These are phyloP conservation scores for Wallacemonas rigidus DNA, from an alignment of 208 protist genomes.

Conservation along the genomic window DNA sequence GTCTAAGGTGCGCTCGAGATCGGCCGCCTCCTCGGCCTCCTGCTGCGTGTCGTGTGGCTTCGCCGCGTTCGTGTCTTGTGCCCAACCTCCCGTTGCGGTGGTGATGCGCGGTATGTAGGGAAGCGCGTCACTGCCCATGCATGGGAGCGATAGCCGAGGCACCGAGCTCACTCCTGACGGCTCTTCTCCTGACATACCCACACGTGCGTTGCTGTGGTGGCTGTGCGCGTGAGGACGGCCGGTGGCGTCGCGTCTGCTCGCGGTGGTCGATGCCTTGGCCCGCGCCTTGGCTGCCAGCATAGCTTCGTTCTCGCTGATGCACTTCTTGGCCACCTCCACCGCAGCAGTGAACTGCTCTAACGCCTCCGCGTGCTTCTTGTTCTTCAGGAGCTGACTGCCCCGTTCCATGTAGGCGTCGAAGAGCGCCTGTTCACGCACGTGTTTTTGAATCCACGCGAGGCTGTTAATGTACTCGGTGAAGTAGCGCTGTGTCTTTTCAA, in stretches of 20 bases:
- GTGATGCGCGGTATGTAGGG: background rate
- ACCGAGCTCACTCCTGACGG: background rate
- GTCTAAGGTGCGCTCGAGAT: slow-evolving; percentile 51
- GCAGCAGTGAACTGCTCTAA: slow-evolving; percentile 57
- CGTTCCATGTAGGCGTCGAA: slow-evolving; percentile 79
- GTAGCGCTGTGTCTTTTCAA: slow-evolving; percentile 49
- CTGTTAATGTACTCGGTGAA: slow-evolving; percentile 69
- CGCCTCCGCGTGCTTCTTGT: slow-evolving; percentile 46
- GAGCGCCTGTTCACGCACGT: slow-evolving; percentile 41
- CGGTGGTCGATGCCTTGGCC: slow-evolving; percentile 18
- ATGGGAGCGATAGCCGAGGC: background rate
- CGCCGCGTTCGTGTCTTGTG: slow-evolving; percentile 11
- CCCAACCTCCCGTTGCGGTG: slow-evolving; percentile 7
- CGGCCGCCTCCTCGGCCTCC: slow-evolving; percentile 18
- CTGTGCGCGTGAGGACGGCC: too few relatives aligned
- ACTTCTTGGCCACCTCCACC: slow-evolving; percentile 51
- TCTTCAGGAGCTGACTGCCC: slow-evolving; percentile 72
- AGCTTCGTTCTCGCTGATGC: slow-evolving; percentile 9
- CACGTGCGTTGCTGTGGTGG: too few relatives aligned
- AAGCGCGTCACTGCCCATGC: background rate
- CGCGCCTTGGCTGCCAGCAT: slow-evolving; percentile 20
- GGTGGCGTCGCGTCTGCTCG: slow-evolving; percentile 18
- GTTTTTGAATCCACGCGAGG: slow-evolving; percentile 42
- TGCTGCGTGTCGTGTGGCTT: slow-evolving; percentile 21
- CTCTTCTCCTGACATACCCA: too few relatives aligned